Evolutionary conservation across 2,329 filamentous ascomycete species (phyloP), one percentile per base, ranked within the genome.

Genomic region (Ilyonectria sp.): DNA sequence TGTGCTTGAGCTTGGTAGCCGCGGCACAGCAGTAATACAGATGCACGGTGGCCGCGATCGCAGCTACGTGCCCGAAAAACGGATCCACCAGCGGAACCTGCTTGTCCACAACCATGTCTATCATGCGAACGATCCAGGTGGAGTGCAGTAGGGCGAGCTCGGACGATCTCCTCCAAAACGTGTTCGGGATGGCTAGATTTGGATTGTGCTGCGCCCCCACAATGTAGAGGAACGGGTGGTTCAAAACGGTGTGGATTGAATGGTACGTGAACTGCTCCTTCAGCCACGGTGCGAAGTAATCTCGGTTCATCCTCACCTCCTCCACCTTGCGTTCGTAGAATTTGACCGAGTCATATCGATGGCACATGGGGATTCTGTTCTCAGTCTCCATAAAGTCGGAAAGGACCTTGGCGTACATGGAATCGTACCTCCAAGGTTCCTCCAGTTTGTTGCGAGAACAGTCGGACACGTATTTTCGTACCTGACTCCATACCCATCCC

Each of bases 201-300:
- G 82, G 80, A 56, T 86, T 87, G 74, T 86, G 82, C 68, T 86
- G 85, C 1, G 85, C 84, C 3, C 84, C 84, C 13, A 86, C 80
- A 15, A 86, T 86, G 72, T 87, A 87, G 8, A 87, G 79, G 66
- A 87, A 87, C 0, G 86, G 86, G 62, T 87, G 86, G 69, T 87
- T 87, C 40, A 87, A 74, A 2, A 87, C 83, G 0, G 84, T 86
- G 11, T 82, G 80, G 54, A 87, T 86, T 13, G 81, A 81, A 57
- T 87, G 86, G 72, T 87, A 87, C 1, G 83, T 86, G 69, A 87
- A 86, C 69, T 87, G 86, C 57, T 86, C 79, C 71, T 85, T 86
- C 19, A 87, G 73, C 86, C 86, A 87, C 0, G 85, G 83, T 0
- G 81, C 81, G 84, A 85, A 87, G 71, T 87, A 87, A 60, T 83